Evolutionary conservation across 139 green algal genomes (phyloP).

Genomic region (Penium margaritaceum): DNA sequence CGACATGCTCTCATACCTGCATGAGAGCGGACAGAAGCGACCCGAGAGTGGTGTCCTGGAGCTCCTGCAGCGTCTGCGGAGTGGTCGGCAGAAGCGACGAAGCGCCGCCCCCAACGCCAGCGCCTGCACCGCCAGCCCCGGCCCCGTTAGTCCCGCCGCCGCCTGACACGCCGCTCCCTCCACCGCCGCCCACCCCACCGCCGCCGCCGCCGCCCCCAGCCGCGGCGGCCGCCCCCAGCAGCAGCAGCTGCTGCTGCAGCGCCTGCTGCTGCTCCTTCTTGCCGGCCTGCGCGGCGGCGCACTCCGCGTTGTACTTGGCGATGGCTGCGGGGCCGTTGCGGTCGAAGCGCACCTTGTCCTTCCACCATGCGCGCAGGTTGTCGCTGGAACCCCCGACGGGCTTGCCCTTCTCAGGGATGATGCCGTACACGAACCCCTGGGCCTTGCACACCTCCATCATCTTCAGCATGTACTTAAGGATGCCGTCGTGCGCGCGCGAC

Average conservation of each 20-base stretch:
- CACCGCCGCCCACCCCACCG: neutral
- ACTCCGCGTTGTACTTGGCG: constrained; percentile 40
- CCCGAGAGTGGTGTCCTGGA: constrained; percentile 42
- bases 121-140: no score
- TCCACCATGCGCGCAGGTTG: constrained; percentile 46
- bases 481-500: constrained; percentile 43
- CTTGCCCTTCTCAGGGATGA: constrained; percentile 46
- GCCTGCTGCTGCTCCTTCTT: neutral
- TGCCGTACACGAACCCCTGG: constrained; percentile 47
- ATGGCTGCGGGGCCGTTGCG: constrained; percentile 40
- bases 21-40: constrained; percentile 42
- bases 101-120: neutral
- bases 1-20: no score
- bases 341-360: constrained; percentile 47
- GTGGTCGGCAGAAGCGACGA: constrained; percentile 11
- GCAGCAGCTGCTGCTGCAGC: neutral
- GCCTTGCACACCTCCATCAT: constrained; percentile 49
- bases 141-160: no score
- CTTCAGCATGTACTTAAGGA: constrained; percentile 48
- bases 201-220: neutral
- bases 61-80: constrained; percentile 27
- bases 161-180: neutral
- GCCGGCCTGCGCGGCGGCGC: neutral
- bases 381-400: constrained; percentile 39
- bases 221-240: neutral